A percentile compares a stretch with the other conserved stretches of the same genome.
These are phyloP conservation scores for Chaetomiaceae sp. DNA, from an alignment of 2,329 filamentous ascomycete species.

Conservation along the genomic window DNA sequence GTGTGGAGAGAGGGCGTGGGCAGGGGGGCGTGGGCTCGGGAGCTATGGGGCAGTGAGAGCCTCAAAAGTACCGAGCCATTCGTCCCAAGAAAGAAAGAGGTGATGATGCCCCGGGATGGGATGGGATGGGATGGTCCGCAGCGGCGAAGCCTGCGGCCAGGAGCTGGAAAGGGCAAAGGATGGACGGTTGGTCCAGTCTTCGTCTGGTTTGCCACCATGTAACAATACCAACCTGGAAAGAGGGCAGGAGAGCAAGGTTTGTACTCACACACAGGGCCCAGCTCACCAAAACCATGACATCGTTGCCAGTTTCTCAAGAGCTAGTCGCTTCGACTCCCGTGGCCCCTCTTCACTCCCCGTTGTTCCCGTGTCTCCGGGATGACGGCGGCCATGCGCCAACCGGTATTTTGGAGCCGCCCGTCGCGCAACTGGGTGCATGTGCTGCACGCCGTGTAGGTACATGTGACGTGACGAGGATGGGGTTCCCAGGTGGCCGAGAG, in stretches of 20 bases:
- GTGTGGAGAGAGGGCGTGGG: no score
- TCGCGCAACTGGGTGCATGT: no score
- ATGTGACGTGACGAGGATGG: no score
- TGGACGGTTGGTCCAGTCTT: neutral
- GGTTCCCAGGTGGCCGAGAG: no score
- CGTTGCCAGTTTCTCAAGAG: no score
- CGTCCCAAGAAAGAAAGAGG: neutral
- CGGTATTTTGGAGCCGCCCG: no score
- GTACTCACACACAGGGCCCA: neutral
- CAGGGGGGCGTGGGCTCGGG: no score
- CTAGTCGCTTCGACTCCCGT: no score
- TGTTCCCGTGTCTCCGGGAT: neutral
- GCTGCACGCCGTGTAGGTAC: no score
- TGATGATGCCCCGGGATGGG: neutral
- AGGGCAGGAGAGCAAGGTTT: neutral
- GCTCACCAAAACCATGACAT: neutral
- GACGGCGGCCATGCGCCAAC: neutral
- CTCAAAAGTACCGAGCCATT: neutral
- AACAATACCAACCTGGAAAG: neutral
- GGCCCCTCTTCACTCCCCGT: no score
- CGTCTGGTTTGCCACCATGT: conserved; percentile 4
- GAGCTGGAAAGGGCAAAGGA: conserved; percentile 10
- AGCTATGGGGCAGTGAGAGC: neutral
- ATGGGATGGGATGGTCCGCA: neutral
- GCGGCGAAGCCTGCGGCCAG: neutral